Evolutionary conservation across 768 basidiomycete genomes (phyloP), one percentile per base, ranked within the genome.

Genomic region (Kwoniella shandongensis): DNA sequence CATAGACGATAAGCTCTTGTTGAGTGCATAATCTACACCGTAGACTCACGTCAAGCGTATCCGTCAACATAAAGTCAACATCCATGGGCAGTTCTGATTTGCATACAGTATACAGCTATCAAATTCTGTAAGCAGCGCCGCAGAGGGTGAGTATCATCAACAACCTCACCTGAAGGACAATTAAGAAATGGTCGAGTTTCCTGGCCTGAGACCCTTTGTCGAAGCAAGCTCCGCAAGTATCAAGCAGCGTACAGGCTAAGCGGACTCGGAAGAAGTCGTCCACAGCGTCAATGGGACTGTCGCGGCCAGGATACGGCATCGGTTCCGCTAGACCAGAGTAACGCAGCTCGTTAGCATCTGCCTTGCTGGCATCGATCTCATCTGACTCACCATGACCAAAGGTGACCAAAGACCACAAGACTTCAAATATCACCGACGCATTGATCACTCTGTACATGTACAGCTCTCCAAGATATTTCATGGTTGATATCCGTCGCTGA

Each of bases 151-250:
- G 2, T 42, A 3, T 40, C 8, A 40, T 8, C 25, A 7, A 72
- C n/a, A n/a, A n/a, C n/a, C 75, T 60, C 66, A 91, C 91, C 83
- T 98, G 91, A 78, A 98, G 97, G 79, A 96, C 92, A 13, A 83
- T 81, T 62, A 99, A 78, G 73, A 96, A 94, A 66, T 86, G 87
- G 77, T 98, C 96, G 22, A 99, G 79, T 74, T 93, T 97, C 80
- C 88, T 88, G 77, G 86, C 89, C 74, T 91, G 88, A 4, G 87
- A 85, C 0, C 94, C 96, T 38, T 87, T 85, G 76, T 97, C 94
- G 76, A 99, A 98, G 78, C 94, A 98, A 83, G 93, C 90, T 18
- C 94, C 96, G 73, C 91, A 93, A 0, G 93, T 91, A 76, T 98
- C 94, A 18, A 99, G 81, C 36, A 99, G 80, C 6, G 88, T 88